Evolutionary conservation across 106 monocot species (phyloP).

Genomic region (Phalaenopsis aphrodite): DNA sequence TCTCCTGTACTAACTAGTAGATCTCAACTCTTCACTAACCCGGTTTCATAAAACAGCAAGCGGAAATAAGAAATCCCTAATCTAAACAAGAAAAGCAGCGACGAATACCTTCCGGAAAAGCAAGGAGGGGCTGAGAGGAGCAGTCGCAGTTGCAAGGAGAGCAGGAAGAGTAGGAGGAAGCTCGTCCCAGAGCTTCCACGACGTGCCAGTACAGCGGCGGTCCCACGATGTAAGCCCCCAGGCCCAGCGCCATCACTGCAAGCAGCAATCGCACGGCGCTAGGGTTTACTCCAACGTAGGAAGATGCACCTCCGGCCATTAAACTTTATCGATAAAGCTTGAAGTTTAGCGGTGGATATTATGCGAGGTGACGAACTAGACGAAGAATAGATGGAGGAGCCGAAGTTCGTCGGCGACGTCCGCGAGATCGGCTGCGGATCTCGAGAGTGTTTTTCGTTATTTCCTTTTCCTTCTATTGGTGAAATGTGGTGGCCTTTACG

Average conservation of each 20-base stretch:
- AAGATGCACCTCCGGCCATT: conserved; percentile 19
- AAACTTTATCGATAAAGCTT: not conserved
- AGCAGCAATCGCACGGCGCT: conserved; percentile 6
- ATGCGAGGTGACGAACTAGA: not conserved
- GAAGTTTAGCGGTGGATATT: not conserved
- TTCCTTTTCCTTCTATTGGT: too few species aligned
- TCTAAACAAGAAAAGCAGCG: not conserved
- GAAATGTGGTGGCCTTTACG: too few species aligned
- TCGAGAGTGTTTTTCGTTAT: too few species aligned
- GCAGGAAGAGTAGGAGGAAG: conserved; percentile 14
- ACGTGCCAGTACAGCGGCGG: conserved; percentile 30
- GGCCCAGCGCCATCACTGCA: conserved; percentile 18
- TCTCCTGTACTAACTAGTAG: not conserved
- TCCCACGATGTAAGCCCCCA: conserved; percentile 19
- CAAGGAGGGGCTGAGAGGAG: conserved; percentile 19
- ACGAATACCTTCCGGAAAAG: conserved; percentile 16
- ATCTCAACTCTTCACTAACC: not conserved
- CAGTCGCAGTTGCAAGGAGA: conserved; percentile 20
- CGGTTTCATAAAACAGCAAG: not conserved
- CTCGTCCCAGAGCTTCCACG: conserved; percentile 14
- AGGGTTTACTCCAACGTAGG: conserved; percentile 13
- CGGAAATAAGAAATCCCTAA: not conserved
- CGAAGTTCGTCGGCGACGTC: conserved; percentile 6
- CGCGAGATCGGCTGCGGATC: not conserved
- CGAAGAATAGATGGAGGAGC: not conserved